Conservation (phyloP, 371 early-diverging fungal genomes). For the Spiromyces aspiralis region DNA sequence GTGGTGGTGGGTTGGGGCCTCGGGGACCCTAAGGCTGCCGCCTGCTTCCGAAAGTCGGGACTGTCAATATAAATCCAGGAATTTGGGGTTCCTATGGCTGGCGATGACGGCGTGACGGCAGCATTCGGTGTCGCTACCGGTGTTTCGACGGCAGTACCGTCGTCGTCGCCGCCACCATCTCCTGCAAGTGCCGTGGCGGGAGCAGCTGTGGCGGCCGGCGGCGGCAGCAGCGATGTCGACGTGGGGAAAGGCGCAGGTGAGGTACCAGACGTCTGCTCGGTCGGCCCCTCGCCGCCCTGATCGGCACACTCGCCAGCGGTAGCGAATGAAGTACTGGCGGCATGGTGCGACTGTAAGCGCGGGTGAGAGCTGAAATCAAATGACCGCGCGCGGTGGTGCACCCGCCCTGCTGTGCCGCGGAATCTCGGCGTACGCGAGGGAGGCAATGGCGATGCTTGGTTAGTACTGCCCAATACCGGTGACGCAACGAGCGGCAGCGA, state of each 20-base stretch:
- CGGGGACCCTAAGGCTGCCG: background rate
- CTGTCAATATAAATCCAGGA: too few species aligned
- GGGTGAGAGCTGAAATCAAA: background rate
- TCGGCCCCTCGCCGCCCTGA: background rate
- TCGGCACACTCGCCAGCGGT: background rate
- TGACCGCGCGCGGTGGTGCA: background rate
- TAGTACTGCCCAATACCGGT: background rate
- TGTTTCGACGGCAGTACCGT: too few species aligned
- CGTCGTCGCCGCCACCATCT: too few species aligned
- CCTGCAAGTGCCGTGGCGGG: too few species aligned
- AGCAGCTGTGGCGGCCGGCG: too few species aligned
- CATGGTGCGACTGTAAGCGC: background rate
- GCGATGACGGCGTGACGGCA: too few species aligned
- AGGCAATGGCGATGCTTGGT: background rate
- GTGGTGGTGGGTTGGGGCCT: background rate
- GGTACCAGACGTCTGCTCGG: too few species aligned
- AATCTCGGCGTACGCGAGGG: background rate
- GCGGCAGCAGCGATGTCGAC: too few species aligned
- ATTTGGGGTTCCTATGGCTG: too few species aligned
- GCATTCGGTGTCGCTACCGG: too few species aligned
- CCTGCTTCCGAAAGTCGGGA: background rate
- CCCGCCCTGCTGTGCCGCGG: background rate
- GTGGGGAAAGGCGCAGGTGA: too few species aligned
- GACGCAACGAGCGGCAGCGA: background rate
- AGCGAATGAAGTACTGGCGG: background rate